Evolutionary conservation across 1,139 yeast species (phyloP), one percentile per base, ranked within the genome.

Genomic region (Citeromyces hawaiiensis): DNA sequence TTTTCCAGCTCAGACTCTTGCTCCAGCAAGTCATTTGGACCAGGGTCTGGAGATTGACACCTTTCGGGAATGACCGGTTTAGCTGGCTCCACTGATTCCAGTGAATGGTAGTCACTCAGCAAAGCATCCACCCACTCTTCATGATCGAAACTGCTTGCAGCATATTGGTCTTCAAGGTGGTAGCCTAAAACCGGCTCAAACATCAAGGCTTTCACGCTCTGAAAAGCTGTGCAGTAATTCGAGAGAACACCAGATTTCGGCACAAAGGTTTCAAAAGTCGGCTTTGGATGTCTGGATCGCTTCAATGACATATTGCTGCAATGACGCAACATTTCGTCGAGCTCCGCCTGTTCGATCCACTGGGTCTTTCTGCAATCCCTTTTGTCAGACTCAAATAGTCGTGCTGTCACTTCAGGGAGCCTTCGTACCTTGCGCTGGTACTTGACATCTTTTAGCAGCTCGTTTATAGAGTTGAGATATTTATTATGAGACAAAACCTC

Each of bases 371-470:
- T 32, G 32, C 39, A 42, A 0, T 13, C 29, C n/a, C 60, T 42
- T 6, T 42, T 19, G 6, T 38, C 43, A 7, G 44, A 47, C 19
- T 51, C 60, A 37, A 50, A 53, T 13, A 55, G 39, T n/a, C 44
- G 51, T 7, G 46, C 48, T 4, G 50, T 42, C 33, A 42, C 45
- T 5, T 56, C 43, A 1, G 51, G 48, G 36, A 65, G 47, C 16
- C 69, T 66, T 41, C 68, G 57, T 1, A 55, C 36, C 14, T 56
- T 58, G 39, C 91, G 63, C 45, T 86, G 78, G 43, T 55, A 66
- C 31, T 58, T 60, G 27, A 83, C 72, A 49, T 83, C 93, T 25
- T 66, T 64, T 60, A 83, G 68, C 13, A 86, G 63, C 36, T 70
- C 72, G 41, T 68, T 66, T 35, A 87, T 69, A 1, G 62, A 57